Base-by-base conservation (phyloP, 2,329 filamentous ascomycete genomes). In the Trichoderma guizhouense region DNA sequence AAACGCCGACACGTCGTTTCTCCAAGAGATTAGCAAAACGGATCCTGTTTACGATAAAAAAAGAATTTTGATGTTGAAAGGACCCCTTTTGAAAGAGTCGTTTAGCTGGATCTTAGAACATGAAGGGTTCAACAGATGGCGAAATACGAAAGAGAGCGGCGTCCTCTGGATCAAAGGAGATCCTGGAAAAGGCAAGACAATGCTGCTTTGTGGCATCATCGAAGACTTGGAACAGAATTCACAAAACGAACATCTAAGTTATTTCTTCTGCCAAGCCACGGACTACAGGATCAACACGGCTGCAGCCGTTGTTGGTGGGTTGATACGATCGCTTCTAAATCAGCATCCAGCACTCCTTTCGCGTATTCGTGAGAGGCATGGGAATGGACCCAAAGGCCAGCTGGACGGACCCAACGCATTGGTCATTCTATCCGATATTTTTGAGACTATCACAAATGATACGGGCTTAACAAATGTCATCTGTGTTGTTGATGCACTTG, bases 171-270 rank as follows among this genome's bases (percentile, higher is more conserved):
- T 83, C 28, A 80, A 75, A 43, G 82, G 82, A 0, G 79, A 79
- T 55, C 79, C 82, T 1, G 83, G 83, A 3, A 84, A 82, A 47
- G 83, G 83, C 39, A 85, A 84, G 74, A 85, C 83, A 0, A 84
- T 84, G 82, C 75, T 84, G 7, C 72, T 84, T 0, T 80, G 77
- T 15, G 80, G 81, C 12, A 80, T 84, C 26, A 78, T 83, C 43
- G 24, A 66, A 21, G 36, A 72, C 7, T 34, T 65, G 1, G 34
- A 51, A 53, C 28, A 26, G 1, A 21, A 61, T 6, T 39, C 62
- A 14, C 5, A 28, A 7, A 51, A 7, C 6, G 34, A 36, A 14
- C 47, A 32, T 7, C 5, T 81, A n/a, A 51, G 24, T 12, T 61
- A 67, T 14, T 71, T 72, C 68, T 65, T 71, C 21, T 70, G 68